These are phyloP conservation scores for Esteya vermicola DNA, from an alignment of 2,329 filamentous ascomycete species.

Conservation along the genomic window DNA sequence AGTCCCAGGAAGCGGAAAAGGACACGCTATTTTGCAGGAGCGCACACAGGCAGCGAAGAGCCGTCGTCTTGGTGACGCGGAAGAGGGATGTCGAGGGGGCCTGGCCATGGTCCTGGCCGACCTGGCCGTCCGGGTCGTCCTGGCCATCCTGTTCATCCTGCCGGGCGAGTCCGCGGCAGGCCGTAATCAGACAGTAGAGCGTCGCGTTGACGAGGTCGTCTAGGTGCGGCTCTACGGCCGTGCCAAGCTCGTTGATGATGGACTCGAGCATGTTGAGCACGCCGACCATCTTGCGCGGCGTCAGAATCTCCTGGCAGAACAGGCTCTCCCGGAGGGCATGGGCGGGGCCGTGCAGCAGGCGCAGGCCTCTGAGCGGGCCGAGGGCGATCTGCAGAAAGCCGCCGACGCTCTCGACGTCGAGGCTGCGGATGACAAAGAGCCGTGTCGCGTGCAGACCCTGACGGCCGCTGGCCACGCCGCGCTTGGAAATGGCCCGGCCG, in stretches of 20 bases:
- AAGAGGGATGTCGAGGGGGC: constrained; percentile 37
- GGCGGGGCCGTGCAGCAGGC: constrained; percentile 33
- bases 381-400: constrained; percentile 73
- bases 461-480: constrained; percentile 60
- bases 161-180: constrained; percentile 42
- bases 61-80: constrained; percentile 52
- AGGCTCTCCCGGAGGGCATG: constrained; percentile 33
- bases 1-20: constrained; percentile 45
- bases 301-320: constrained; percentile 35
- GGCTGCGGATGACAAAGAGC: constrained; percentile 65
- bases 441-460: constrained; percentile 71
- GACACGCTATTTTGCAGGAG: constrained; percentile 65
- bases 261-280: constrained; percentile 84
- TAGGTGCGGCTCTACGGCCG: constrained; percentile 54
- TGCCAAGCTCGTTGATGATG: constrained; percentile 72
- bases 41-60: constrained; percentile 69
- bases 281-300: constrained; percentile 70
- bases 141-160: constrained; percentile 10
- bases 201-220: constrained; percentile 59
- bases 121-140: constrained; percentile 19
- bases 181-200: constrained; percentile 64
- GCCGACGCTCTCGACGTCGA: constrained; percentile 60
- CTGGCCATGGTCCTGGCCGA: not conserved
- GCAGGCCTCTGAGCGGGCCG: constrained; percentile 49
- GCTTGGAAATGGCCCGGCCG: constrained; percentile 73